Evolutionary conservation across 768 basidiomycete genomes (phyloP), one percentile per base, ranked within the genome.

Genomic region (Hericium rajendrae): DNA sequence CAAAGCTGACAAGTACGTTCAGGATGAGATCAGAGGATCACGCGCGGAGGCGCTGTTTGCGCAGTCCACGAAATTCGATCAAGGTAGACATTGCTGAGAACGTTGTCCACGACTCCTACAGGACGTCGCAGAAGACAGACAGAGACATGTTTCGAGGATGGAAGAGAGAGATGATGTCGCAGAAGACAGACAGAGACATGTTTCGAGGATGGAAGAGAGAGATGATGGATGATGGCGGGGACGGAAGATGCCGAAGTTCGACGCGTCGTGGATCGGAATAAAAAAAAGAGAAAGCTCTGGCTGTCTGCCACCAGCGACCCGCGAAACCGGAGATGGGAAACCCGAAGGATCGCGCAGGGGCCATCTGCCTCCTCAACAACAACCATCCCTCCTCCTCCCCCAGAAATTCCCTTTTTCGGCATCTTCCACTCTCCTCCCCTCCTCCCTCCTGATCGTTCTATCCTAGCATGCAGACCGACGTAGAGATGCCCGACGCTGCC

Each of bases 361-460:
- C 61, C 61, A 62, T 41, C 46, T 55, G 43, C 50, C 20, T 37
- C 51, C 51, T 12, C 55, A 28, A 22, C 41, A 28, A 58, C 62
- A 57, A 41, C 53, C 51, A 26, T 26, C 53, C 61, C 56, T 57
- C 57, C 64, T 60, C 62, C 53, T 62, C 66, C 66, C 66, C 66
- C 67, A 55, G 64, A 62, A 65, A 57, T 61, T 66, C 63, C 67
- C 68, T 66, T 59, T 59, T 68, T 62, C 64, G 70, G 65, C 57
- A 68, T 65, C 63, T 64, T 65, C 64, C 63, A 38, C 53, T 20
- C 20, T 39, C 10, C 53, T 60, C 56, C 51, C 51, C 58, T 57
- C 51, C 48, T 54, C 59, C 60, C 57, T 41, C 26, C 54, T 28
- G n/a, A 39, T 56, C 48, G 26, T 60, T 48, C 24, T 54, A 24